Base-by-base conservation (phyloP, 2,329 filamentous ascomycete species). In the Trichoderma hamatum region DNA sequence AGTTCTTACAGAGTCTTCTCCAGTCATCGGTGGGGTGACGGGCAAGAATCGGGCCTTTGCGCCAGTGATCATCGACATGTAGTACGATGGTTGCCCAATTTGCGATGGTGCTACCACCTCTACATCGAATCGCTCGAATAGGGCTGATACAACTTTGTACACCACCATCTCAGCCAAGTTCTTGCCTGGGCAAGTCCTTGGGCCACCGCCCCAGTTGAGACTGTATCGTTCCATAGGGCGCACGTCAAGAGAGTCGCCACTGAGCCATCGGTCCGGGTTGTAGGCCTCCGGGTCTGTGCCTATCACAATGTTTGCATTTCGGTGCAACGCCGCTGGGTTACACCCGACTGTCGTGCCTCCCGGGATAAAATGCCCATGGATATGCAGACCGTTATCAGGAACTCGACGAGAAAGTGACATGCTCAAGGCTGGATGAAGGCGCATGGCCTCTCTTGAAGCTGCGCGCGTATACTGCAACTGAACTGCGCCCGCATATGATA, bases 181-280 rank as follows among this genome's bases (percentile, higher is more conserved):
- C 3, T 83, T 75, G 0, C 85, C 85, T 0, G 85, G 85, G 68
- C 85, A 87, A 0, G 80, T 82, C 39, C 84, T 79, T 3, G 81
- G 79, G 3, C 85, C 84, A 2, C 84, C 84, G 3, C 85, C 85
- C 83, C 84, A 88, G 6, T 79, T 83, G 7, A 88, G 76, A 69
- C 81, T 86, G 60, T 77, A 80, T 16, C 83, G 77, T 19, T 86
- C 83, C 81, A 86, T 86, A 14, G 69, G 72, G 30, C 79, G 78
- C 6, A 74, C 66, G 34, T 72, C 70, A 10, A 74, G 72, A 0
- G 67, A 60, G 0, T 77, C 76, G 11, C 75, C 77, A 2, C 71
- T 72, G 1, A 85, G 74, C 85, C 86, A 88, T 9, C 86, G 80
- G 1, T 79, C 77, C 0, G 86, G 85, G 0, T 77, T 73, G 71